Base-by-base conservation (phyloP, 805 yeast genomes). In the Kodamaea hsintzibuensis region DNA sequence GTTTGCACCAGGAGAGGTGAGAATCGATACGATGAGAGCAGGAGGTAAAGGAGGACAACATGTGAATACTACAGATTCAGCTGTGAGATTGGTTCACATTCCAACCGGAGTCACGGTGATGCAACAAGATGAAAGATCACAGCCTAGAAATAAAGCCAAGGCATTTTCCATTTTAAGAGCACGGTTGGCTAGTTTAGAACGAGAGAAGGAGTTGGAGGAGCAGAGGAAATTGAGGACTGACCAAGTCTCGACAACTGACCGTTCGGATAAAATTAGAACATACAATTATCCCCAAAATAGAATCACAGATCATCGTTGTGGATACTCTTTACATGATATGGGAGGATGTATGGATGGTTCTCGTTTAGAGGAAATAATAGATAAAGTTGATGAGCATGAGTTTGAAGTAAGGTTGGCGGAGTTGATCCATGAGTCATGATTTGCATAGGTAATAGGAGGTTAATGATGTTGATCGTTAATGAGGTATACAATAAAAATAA, bases 41-140 rank as follows among this genome's bases (percentile, higher is more conserved):
- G 85, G 96, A 53, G 99, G 99, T 2, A 88, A 95, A 58, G 99
- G 99, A 53, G 99, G 99, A 0, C 99, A 93, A 73, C 98, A 93
- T 66, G 99, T 93, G 38, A 93, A 93, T 66, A 93, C 97, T 12
- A 95, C 98, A 0, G 98, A 93, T 66, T 91, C 97, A 1, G 99
- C 99, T 0, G 98, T 95, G 12, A 79, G 99, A 62, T 73, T 95
- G 25, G 91, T 93, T 1, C 99, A 95, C 72, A 76, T 88, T 13
- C 98, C 98, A 3, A 85, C 97, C 0, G 98, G 98, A 2, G 84
- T 90, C 40, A 85, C 84, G 3, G 97, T 95, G 2, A 80, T 85
- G 48, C 96, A 92, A 76, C 98, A 95, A 67, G 98, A 95, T 66
- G 97, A 91, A 65, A 75, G 99, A 57, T 92, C 98, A 0, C 99